Evolutionary conservation across 2,329 filamentous ascomycete genomes (phyloP).

Genomic region (Alternaria metachromatica): DNA sequence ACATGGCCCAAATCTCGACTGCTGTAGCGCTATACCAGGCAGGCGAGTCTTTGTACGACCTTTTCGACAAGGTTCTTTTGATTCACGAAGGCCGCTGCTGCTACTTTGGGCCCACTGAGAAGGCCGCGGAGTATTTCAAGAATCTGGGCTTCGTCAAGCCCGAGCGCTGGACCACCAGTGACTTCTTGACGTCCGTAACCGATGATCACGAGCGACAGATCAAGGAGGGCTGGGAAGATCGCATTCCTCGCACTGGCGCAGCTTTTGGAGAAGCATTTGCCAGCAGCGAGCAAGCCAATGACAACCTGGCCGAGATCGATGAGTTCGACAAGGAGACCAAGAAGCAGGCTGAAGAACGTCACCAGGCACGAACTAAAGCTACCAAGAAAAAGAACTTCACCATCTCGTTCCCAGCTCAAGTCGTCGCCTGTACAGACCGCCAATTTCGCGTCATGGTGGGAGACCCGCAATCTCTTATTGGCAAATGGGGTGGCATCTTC

Average conservation of each 20-base stretch:
- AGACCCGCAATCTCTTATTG: conserved; percentile 58
- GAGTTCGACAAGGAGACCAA: conserved; percentile 48
- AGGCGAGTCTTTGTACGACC: conserved; percentile 47
- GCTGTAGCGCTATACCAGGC: conserved; percentile 77
- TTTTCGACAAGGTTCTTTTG: conserved; percentile 51
- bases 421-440: conserved; percentile 49
- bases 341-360: conserved; percentile 39
- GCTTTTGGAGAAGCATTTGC: conserved; percentile 60
- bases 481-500: conserved; percentile 53
- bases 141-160: conserved; percentile 72
- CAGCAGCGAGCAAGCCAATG: conserved; percentile 45
- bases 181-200: conserved; percentile 76
- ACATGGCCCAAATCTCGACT: conserved; percentile 67
- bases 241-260: conserved; percentile 61
- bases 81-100: conserved; percentile 51
- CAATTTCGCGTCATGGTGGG: conserved; percentile 61
- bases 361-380: conserved; percentile 40
- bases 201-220: conserved; percentile 65
- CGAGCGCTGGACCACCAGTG: conserved; percentile 70
- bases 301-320: conserved; percentile 50
- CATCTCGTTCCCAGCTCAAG: conserved; percentile 48
- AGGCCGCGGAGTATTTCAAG: conserved; percentile 70
- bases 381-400: conserved; percentile 53
- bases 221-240: conserved; percentile 63
- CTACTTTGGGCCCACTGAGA: conserved; percentile 68